phyloP scores from a whole-genome alignment of 768 basidiomycete genomes.

The Auriscalpium vulgare region DNA sequence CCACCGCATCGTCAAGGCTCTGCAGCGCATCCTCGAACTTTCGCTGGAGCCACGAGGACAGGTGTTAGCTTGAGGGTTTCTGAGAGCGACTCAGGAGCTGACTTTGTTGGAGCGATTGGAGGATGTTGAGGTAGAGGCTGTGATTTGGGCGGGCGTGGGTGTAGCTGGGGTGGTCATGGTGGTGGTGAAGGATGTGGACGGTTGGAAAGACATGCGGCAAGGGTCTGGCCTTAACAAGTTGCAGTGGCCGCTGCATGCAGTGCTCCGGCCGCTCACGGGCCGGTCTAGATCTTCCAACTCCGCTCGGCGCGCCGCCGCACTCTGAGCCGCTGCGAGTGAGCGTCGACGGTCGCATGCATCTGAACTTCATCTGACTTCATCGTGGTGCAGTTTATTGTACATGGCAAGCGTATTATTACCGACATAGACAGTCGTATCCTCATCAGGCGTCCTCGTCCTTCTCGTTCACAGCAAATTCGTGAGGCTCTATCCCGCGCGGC shows the following conservation, averaged over 20 bases:
- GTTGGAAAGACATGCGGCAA: not conserved
- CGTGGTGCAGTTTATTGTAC: too few species aligned
- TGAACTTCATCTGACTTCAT: too few species aligned
- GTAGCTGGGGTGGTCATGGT: not conserved
- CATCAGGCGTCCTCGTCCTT: not conserved
- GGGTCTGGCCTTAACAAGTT: too few species aligned
- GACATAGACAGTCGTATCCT: too few species aligned
- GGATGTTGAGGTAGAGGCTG: not conserved
- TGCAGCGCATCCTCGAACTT: constrained; percentile 81
- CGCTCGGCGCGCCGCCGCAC: too few species aligned
- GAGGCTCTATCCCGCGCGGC: not conserved
- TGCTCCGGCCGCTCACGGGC: too few species aligned
- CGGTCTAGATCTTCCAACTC: too few species aligned
- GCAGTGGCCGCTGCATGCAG: too few species aligned
- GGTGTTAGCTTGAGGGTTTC: not conserved
- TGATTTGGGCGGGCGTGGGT: not conserved
- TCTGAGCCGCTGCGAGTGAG: too few species aligned
- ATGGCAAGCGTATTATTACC: too few species aligned
- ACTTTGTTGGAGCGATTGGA: constrained; percentile 1
- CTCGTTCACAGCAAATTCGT: not conserved
- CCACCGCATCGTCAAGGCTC: constrained; percentile 57
- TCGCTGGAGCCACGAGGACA: constrained; percentile 34
- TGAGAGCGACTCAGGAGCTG: not conserved
- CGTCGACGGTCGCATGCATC: too few species aligned
- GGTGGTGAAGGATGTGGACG: not conserved